Evolutionary conservation across 495 filamentous ascomycete genomes (phyloP).

Genomic region (Rusavskia elegans): DNA sequence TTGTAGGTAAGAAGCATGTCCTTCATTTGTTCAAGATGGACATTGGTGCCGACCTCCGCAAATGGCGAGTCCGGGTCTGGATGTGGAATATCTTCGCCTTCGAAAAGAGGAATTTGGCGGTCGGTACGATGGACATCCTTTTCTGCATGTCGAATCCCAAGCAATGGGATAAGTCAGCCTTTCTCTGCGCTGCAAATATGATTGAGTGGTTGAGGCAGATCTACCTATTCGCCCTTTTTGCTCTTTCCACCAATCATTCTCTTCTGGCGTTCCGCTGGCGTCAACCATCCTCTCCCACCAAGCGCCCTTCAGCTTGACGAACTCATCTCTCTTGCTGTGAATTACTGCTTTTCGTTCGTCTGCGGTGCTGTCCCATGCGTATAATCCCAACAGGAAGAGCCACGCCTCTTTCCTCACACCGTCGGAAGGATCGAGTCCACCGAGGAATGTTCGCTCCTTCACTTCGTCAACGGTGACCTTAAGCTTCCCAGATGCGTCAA

Average conservation of each 20-base stretch:
- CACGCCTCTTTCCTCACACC: conserved; percentile 91
- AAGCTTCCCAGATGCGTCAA: conserved; percentile 62
- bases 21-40: conserved; percentile 96
- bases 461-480: conserved; percentile 75
- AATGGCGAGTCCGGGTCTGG: conserved; percentile 95
- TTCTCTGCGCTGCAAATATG: neutral
- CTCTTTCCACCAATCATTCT: conserved; percentile 90
- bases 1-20: conserved; percentile 98
- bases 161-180: conserved; percentile 29
- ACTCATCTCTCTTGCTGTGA: conserved; percentile 81
- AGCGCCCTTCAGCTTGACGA: conserved; percentile 78
- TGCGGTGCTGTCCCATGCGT: conserved; percentile 71
- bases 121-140: conserved; percentile 98
- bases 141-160: conserved; percentile 43
- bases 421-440: conserved; percentile 75
- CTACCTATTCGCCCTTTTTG: conserved; percentile 86
- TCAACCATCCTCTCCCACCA: conserved; percentile 96
- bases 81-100: conserved; percentile 94
- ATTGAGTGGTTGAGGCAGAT: conserved; percentile 7
- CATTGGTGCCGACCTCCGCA: conserved; percentile 78
- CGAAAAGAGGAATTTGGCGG: conserved; percentile 79
- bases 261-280: conserved; percentile 52
- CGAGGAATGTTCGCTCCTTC: conserved; percentile 92
- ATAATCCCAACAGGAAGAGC: conserved; percentile 83
- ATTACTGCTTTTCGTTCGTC: conserved; percentile 69